Conservation (phyloP, 1,284 basidiomycete genomes). For the Rhizoctonia solani region DNA sequence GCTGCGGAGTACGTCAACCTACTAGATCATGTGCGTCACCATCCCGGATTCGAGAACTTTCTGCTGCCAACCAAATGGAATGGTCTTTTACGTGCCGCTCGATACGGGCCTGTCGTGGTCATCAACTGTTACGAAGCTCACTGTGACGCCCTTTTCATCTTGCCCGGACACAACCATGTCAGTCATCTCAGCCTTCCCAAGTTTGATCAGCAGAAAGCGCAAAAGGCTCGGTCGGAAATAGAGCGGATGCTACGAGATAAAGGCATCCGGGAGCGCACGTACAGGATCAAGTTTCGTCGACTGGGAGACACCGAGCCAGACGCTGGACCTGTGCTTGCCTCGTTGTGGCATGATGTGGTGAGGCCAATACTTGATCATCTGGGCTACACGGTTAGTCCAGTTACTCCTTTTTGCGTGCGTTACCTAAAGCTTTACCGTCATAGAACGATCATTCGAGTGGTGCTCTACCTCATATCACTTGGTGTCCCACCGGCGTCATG, state of each 20-base stretch:
- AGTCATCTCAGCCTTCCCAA: no score
- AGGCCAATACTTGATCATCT: no score
- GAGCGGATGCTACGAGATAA: not conserved
- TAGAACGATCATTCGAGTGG: no score
- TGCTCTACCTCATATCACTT: not conserved
- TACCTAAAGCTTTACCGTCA: not conserved
- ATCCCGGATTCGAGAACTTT: slow-evolving; percentile 34
- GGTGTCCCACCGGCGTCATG: slow-evolving; percentile 11
- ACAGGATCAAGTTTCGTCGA: no score
- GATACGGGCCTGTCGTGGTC: no score
- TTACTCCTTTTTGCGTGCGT: not conserved
- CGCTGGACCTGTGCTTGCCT: no score
- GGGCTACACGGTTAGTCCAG: no score
- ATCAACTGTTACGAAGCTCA: no score
- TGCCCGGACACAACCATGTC: no score
- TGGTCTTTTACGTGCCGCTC: slow-evolving; percentile 9
- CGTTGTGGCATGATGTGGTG: no score
- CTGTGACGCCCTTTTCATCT: no score
- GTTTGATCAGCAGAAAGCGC: not conserved
- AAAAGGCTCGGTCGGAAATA: not conserved
- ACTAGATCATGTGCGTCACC: slow-evolving; percentile 22
- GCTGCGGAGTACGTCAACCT: slow-evolving; percentile 25
- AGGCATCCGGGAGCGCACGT: not conserved
- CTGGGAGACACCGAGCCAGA: no score
- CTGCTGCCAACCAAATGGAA: not conserved